Base-by-base conservation (phyloP, 2,329 filamentous ascomycete genomes). In the Xylariaceae sp. region DNA sequence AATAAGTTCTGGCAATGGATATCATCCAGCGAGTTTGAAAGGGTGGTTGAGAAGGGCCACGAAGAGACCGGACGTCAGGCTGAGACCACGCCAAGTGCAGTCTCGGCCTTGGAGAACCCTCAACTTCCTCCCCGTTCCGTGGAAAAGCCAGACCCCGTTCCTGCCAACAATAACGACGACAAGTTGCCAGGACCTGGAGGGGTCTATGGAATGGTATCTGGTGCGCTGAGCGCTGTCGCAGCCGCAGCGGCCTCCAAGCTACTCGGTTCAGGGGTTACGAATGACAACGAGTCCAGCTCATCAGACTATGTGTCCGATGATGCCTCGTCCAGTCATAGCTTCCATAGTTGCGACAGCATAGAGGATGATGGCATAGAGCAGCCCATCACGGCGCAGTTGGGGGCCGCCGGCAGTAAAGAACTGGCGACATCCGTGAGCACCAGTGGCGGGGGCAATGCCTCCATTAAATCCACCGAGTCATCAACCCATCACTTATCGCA, bases 1-100 rank as follows among this genome's bases (percentile, higher is more conserved):
- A 74, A 74, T 37, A 92, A 89, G 60, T 94, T 94, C 50, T 59
- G 92, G 11, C 76, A 88, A 41, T 94, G 88, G 88, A 54, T 76
- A 19, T 65, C 65, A 6, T 57, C 66, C 4, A 68, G 66, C 43
- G 57, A 59, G 8, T 49, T 59, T 11, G 56, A 63, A 4, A 61
- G 62, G 5, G 61, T 67, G 15, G 45, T 50, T 4, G 43, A 59
- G 38, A 39, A 50, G 18, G 41, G 48, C 11, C 47, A 41, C 16
- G 49, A 49, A 28, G 41, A 45, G 11, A 43, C 35, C 9, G 38
- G 47, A 35, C 15, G 35, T n/a, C 51, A 53, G 36, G 42, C 44
- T 17, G 53, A 52, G 9, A 44, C 44, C n/a, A 62, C 34, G 43
- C 59, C 21, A 59, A 62, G 33, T 53, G 56, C 29, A 55, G 40